Evolutionary conservation across 257 asterid species (phyloP).

Genomic region (Gardenia jasminoides): DNA sequence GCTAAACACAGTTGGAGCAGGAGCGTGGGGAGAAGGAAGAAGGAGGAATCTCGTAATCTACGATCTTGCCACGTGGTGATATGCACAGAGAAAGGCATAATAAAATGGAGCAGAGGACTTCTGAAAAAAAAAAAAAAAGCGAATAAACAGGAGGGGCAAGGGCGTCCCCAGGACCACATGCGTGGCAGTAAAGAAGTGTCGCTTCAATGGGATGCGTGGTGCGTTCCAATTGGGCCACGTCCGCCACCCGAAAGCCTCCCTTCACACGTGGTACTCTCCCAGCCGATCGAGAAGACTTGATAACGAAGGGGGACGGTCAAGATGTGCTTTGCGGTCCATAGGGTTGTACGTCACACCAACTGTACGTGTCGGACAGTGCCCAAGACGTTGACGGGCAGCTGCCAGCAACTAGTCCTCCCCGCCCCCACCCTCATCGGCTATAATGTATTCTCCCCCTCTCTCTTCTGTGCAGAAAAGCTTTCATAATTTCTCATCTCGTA

Average conservation of each 20-base stretch:
- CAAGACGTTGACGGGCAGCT: conserved; percentile 86
- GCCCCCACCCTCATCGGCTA: conserved; percentile 34
- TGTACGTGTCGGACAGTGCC: conserved; percentile 72
- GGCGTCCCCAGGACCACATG: conserved; percentile 51
- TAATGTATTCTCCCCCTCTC: conserved; percentile 30
- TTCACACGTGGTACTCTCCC: conserved; percentile 46
- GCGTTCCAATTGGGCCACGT: conserved; percentile 60
- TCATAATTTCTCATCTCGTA: background rate
- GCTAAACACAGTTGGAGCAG: background rate
- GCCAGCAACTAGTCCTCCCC: conserved; percentile 41
- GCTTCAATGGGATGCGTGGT: conserved; percentile 25
- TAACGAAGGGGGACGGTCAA: conserved; percentile 23
- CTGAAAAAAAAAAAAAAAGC: conserved; percentile 11
- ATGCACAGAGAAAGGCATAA: conserved; percentile 31
- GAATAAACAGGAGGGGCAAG: conserved; percentile 27
- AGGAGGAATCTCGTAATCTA: conserved; percentile 38
- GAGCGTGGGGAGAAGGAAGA: conserved; percentile 18
- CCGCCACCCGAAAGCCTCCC: background rate
- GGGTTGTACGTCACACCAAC: conserved; percentile 60
- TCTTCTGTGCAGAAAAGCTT: conserved; percentile 20
- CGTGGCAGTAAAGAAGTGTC: conserved; percentile 59
- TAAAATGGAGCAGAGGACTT: conserved; percentile 2
- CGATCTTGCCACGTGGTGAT: conserved; percentile 65
- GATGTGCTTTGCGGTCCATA: conserved; percentile 29
- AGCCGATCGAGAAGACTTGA: background rate